Evolutionary conservation across 306 rosid genomes (phyloP).

Genomic region (Boehmeria nivea): DNA sequence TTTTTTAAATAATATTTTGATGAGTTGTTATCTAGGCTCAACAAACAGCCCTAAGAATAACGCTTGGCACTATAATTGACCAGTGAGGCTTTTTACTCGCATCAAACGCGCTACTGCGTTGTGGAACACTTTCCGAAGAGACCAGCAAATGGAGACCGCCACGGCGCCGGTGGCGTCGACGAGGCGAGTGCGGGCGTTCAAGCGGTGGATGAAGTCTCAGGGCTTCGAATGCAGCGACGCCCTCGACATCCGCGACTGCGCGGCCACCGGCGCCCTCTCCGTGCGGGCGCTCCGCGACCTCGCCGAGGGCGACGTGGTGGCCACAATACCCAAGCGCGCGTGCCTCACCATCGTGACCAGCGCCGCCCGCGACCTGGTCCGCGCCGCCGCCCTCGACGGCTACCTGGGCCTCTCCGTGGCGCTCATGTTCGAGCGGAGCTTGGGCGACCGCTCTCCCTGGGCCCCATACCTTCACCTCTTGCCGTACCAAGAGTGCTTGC

Average conservation of each 20-base stretch:
- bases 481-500: conserved; percentile 58
- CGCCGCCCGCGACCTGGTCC: conserved; percentile 48
- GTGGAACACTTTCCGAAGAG: too few relatives aligned
- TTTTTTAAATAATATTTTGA: too few relatives aligned
- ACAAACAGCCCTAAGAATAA: too few relatives aligned
- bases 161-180: neutral
- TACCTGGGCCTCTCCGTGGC: conserved; percentile 59
- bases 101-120: too few relatives aligned
- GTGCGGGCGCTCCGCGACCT: conserved; percentile 55
- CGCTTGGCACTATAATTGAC: too few relatives aligned
- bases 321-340: conserved; percentile 66
- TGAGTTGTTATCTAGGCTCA: too few relatives aligned
- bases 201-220: conserved; percentile 75
- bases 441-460: conserved; percentile 59
- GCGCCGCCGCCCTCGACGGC: conserved; percentile 45
- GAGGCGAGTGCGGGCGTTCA: conserved; percentile 79
- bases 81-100: too few relatives aligned
- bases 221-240: conserved; percentile 63
- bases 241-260: conserved; percentile 41
- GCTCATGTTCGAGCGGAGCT: conserved; percentile 77
- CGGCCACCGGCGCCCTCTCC: conserved; percentile 37
- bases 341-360: conserved; percentile 69
- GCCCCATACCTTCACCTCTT: conserved; percentile 64
- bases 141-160: too few relatives aligned
- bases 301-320: conserved; percentile 65